Conservation (phyloP, 306 rosid species). For the Ochetophila trinervis region DNA sequence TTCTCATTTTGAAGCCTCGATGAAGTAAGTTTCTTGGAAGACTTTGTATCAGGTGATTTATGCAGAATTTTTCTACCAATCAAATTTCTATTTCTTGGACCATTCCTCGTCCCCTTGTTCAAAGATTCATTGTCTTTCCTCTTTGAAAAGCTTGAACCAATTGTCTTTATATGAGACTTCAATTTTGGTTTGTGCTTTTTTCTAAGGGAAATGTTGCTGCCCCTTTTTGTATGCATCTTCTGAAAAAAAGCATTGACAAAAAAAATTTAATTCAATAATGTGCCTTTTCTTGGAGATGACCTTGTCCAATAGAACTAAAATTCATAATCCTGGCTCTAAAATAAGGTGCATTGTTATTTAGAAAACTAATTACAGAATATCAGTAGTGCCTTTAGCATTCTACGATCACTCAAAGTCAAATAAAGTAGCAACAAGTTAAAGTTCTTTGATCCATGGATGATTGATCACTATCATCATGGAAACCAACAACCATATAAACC, state of each 20-base stretch:
- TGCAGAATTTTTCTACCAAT: constrained; percentile 18
- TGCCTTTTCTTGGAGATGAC: background rate
- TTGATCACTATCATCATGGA: constrained; percentile 18
- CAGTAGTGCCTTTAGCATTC: background rate
- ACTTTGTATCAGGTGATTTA: constrained; percentile 29
- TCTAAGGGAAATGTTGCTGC: constrained; percentile 34
- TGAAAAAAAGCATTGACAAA: too few species aligned
- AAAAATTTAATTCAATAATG: background rate
- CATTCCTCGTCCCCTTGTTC: constrained; percentile 37
- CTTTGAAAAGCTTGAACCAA: constrained; percentile 38
- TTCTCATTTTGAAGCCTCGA: constrained; percentile 35
- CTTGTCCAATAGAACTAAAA: background rate
- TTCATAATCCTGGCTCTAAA: background rate
- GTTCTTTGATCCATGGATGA: constrained; percentile 8
- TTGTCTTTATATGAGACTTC: constrained; percentile 30
- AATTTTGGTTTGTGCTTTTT: constrained; percentile 41
- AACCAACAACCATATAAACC: background rate
- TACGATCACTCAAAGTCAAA: background rate
- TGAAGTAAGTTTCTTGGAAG: constrained; percentile 39
- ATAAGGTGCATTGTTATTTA: background rate
- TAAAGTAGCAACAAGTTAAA: background rate
- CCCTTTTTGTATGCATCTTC: constrained; percentile 12
- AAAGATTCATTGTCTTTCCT: constrained; percentile 30
- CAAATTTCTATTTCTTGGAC: constrained; percentile 32
- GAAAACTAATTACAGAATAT: constrained; percentile 1